phyloP scores from a whole-genome alignment of 768 basidiomycete genomes.

The Chalciporus sphaerocephalus region DNA sequence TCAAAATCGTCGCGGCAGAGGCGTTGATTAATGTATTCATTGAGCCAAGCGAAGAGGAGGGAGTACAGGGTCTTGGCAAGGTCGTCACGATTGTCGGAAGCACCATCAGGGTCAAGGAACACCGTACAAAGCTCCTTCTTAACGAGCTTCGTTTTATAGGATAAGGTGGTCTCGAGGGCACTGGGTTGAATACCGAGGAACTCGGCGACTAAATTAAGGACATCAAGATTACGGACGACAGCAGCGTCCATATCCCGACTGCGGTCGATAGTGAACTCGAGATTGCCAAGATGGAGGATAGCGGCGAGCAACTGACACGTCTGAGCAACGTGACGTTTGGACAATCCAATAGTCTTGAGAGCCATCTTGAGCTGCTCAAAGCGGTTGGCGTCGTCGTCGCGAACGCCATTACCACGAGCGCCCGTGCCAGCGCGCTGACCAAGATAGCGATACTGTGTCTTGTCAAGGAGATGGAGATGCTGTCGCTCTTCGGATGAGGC shows the following conservation, averaged over 20 bases:
- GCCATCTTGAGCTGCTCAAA: slow-evolving; percentile 95
- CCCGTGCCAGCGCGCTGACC: slow-evolving; percentile 56
- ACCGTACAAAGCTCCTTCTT: slow-evolving; percentile 97
- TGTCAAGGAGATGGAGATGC: slow-evolving; percentile 80
- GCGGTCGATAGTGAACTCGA: slow-evolving; percentile 86
- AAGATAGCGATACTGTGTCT: slow-evolving; percentile 81
- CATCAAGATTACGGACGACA: slow-evolving; percentile 80
- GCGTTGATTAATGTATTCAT: slow-evolving; percentile 93
- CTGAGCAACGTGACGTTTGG: slow-evolving; percentile 92
- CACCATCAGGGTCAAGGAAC: slow-evolving; percentile 91
- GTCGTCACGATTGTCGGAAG: slow-evolving; percentile 89
- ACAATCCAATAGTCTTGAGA: slow-evolving; percentile 88
- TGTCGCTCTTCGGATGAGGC: slow-evolving; percentile 84
- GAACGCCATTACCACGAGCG: slow-evolving; percentile 42
- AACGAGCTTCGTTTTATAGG: slow-evolving; percentile 88
- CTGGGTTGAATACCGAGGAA: slow-evolving; percentile 80
- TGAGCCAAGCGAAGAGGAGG: slow-evolving; percentile 92
- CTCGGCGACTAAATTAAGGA: slow-evolving; percentile 80
- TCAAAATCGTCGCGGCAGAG: slow-evolving; percentile 91
- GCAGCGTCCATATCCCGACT: slow-evolving; percentile 87
- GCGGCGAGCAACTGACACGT: slow-evolving; percentile 93
- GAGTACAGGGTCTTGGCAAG: slow-evolving; percentile 92
- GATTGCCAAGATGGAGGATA: slow-evolving; percentile 93
- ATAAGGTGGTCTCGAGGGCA: slow-evolving; percentile 73
- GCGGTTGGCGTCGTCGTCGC: slow-evolving; percentile 77